A percentile compares a stretch with the other conserved stretches of the same genome.
Conservation (phyloP, 108 stramenopile genomes). For the Hondaea fermentalgiana region DNA sequence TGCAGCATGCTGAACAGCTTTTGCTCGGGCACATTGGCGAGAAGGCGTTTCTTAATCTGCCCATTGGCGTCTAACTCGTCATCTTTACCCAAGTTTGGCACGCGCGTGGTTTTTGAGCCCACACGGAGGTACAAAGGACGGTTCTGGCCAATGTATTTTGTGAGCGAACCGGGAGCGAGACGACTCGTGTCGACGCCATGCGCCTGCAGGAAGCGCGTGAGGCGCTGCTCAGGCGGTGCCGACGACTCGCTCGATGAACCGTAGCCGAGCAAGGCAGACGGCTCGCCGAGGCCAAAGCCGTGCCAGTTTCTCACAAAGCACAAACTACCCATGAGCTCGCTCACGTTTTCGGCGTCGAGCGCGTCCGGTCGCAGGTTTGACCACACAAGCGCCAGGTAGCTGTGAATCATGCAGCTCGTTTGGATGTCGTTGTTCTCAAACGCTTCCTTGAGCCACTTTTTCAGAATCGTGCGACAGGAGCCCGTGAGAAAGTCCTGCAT, state of each 20-base stretch:
- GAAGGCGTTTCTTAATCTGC: not conserved
- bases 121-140: conserved; percentile 11
- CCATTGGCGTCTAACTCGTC: not conserved
- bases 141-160: not conserved
- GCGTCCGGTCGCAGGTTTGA: conserved; percentile 15
- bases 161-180: not conserved
- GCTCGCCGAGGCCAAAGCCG: conserved; percentile 20
- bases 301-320: conserved; percentile 23
- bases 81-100: not conserved
- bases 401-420: conserved; percentile 10
- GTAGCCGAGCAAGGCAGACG: not conserved
- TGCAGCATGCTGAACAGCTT: not conserved
- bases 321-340: not conserved
- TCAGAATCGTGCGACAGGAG: not conserved
- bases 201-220: conserved; percentile 19
- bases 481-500: not conserved
- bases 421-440: not conserved
- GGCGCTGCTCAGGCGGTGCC: not conserved
- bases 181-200: conserved; percentile 18
- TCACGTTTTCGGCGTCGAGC: not conserved
- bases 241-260: not conserved
- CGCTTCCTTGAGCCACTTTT: conserved; percentile 14
- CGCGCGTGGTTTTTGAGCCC: not conserved
- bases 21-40: conserved; percentile 19
- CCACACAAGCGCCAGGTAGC: conserved; percentile 11